A percentile compares a stretch with the other conserved stretches of the same genome.
phyloP scores from a whole-genome alignment of 1,139 yeast species.

The Magnusiomyces ingens region DNA sequence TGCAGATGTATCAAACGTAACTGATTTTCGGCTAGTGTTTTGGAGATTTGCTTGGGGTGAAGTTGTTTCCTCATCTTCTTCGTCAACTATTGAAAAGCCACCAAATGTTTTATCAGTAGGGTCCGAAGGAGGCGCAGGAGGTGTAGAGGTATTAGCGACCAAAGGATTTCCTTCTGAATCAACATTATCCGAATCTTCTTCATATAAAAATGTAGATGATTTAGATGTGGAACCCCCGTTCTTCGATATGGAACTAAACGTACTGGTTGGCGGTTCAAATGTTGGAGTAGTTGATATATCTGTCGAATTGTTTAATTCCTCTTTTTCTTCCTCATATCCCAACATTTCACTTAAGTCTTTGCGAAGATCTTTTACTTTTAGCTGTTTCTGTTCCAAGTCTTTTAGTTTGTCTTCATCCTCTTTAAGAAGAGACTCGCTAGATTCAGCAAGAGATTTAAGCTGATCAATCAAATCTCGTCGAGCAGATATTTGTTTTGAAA shows the following conservation, averaged over 20 bases:
- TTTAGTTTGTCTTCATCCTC: slow-evolving; percentile 42
- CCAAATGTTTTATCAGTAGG: slow-evolving; percentile 4
- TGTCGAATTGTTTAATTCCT: background rate
- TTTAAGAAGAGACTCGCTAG: slow-evolving; percentile 40
- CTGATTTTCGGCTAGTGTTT: background rate
- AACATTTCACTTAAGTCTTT: slow-evolving; percentile 43
- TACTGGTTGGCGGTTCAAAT: background rate
- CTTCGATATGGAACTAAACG: background rate
- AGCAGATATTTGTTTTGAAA: slow-evolving; percentile 38
- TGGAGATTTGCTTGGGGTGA: background rate
- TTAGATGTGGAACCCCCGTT: too few species aligned
- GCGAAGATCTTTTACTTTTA: slow-evolving; percentile 38
- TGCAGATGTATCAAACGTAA: background rate
- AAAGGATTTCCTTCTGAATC: background rate
- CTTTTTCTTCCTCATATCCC: slow-evolving; percentile 19
- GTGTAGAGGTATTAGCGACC: background rate
- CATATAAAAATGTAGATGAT: background rate
- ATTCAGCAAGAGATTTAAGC: slow-evolving; percentile 39
- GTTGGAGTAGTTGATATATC: slow-evolving; percentile 20
- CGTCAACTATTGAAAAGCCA: slow-evolving; percentile 3
- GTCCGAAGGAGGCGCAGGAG: slow-evolving; percentile 3
- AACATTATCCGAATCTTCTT: background rate
- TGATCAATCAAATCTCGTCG: slow-evolving; percentile 40
- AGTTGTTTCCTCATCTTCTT: background rate
- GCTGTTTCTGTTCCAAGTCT: slow-evolving; percentile 40